Percentiles rank a stretch among this genome's conserved stretches.
Conservation (phyloP, 768 basidiomycete species). For the Mycena rosella region DNA sequence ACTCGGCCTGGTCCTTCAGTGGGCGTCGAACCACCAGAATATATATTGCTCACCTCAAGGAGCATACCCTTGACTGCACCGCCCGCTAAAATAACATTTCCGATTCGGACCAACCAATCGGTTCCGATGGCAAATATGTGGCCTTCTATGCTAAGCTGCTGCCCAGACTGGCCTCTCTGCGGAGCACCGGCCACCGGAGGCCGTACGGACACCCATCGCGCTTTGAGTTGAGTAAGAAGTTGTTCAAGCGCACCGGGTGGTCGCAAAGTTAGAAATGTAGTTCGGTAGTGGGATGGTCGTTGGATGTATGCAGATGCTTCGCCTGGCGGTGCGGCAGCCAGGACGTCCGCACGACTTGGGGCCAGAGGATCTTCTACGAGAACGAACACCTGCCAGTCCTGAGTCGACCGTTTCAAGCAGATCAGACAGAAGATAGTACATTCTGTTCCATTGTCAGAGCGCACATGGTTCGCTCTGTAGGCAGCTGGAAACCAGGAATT, state of each 20-base stretch:
- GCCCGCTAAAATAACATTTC: constrained; percentile 81
- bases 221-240: constrained; percentile 77
- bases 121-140: constrained; percentile 80
- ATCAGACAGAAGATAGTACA: too few species aligned
- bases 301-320: constrained; percentile 59
- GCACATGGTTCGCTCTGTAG: constrained; percentile 78
- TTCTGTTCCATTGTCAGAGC: constrained; percentile 86
- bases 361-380: constrained; percentile 82
- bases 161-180: constrained; percentile 65
- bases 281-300: constrained; percentile 75
- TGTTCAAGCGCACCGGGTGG: constrained; percentile 85
- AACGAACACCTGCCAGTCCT: too few species aligned
- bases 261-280: constrained; percentile 80
- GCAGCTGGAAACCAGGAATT: constrained; percentile 62
- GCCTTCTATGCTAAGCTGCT: constrained; percentile 79
- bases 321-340: constrained; percentile 57
- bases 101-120: constrained; percentile 86
- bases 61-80: constrained; percentile 88
- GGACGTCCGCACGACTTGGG: constrained; percentile 72
- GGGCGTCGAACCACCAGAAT: constrained; percentile 10
- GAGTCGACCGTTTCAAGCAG: too few species aligned
- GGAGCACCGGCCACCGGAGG: constrained; percentile 55
- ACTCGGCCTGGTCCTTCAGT: constrained; percentile 72
- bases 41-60: constrained; percentile 70
- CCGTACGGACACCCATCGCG: constrained; percentile 80